These are phyloP conservation scores for Solanum dulcamara DNA, from an alignment of 257 asterid species.

Conservation along the genomic window DNA sequence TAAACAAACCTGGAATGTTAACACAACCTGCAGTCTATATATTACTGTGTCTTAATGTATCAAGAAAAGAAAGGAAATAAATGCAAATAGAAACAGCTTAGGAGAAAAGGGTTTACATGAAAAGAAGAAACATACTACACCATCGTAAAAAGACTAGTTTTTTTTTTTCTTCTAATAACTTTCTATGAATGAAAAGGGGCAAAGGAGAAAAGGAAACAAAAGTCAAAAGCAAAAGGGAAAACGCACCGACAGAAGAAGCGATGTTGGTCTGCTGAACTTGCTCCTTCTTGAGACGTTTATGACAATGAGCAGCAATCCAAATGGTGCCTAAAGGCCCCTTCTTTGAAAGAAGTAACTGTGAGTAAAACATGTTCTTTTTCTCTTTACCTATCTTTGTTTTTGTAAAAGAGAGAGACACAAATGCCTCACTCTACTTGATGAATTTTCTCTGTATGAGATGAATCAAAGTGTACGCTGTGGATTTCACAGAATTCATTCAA, in stretches of 20 bases:
- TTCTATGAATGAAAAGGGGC: not conserved
- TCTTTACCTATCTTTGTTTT: not conserved
- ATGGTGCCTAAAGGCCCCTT: slow-evolving; percentile 62
- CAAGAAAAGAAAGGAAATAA: not conserved
- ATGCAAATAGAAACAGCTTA: not conserved
- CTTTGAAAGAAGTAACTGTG: slow-evolving; percentile 62
- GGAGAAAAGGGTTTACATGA: not conserved
- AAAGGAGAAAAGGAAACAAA: not conserved
- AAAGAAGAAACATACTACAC: not conserved
- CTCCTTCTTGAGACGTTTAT: slow-evolving; percentile 39
- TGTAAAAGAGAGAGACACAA: not conserved
- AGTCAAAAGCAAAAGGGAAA: not conserved
- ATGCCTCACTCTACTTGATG: not conserved
- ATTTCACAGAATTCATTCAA: not conserved
- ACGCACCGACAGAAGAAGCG: slow-evolving; percentile 71
- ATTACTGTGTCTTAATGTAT: not conserved
- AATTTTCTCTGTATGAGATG: not conserved
- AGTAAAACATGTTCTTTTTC: slow-evolving; percentile 46
- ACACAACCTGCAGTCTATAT: not conserved
- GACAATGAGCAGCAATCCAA: slow-evolving; percentile 96
- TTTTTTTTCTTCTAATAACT: not conserved
- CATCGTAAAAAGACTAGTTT: not conserved
- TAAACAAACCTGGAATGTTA: not conserved
- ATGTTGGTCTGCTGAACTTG: slow-evolving; percentile 57
- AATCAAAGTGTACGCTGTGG: not conserved